Conservation (phyloP, 2,329 filamentous ascomycete genomes). For the Diplocarpon rosae region DNA sequence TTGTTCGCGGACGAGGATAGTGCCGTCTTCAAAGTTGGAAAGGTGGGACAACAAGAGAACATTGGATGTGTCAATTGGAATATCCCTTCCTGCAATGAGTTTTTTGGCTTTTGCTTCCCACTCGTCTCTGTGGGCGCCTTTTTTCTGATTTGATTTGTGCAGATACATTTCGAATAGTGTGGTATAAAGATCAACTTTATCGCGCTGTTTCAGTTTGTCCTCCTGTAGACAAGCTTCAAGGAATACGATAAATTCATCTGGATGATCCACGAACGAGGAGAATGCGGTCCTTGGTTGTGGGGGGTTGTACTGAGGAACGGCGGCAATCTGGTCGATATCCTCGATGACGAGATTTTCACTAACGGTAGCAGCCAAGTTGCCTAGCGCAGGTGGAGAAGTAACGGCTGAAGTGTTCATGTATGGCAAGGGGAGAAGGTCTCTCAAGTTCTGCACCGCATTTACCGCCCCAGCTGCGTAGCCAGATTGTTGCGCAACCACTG, state of each 20-base stretch:
- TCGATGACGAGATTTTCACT: constrained; percentile 42
- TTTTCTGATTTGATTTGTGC: constrained; percentile 70
- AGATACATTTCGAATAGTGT: constrained; percentile 98
- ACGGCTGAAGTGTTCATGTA: constrained; percentile 63
- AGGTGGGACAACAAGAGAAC: constrained; percentile 87
- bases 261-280: constrained; percentile 90
- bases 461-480: constrained; percentile 40
- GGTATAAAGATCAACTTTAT: constrained; percentile 81
- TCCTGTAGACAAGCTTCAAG: constrained; percentile 78
- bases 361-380: constrained; percentile 39
- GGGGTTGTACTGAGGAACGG: constrained; percentile 53
- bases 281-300: constrained; percentile 85
- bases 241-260: constrained; percentile 84
- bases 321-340: constrained; percentile 29
- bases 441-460: constrained; percentile 75
- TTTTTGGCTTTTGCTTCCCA: constrained; percentile 90
- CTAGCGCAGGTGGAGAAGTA: constrained; percentile 40
- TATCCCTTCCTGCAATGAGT: constrained; percentile 69
- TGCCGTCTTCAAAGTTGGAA: constrained; percentile 81
- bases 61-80: constrained; percentile 88
- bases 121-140: constrained; percentile 56
- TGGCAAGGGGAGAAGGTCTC: constrained; percentile 71
- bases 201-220: constrained; percentile 55
- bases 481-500: constrained; percentile 12
- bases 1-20: constrained; percentile 85